Evolutionary conservation across 2,329 filamentous ascomycete species (phyloP), one percentile per base, ranked within the genome.

Genomic region (Pestalotiopsis sp.): DNA sequence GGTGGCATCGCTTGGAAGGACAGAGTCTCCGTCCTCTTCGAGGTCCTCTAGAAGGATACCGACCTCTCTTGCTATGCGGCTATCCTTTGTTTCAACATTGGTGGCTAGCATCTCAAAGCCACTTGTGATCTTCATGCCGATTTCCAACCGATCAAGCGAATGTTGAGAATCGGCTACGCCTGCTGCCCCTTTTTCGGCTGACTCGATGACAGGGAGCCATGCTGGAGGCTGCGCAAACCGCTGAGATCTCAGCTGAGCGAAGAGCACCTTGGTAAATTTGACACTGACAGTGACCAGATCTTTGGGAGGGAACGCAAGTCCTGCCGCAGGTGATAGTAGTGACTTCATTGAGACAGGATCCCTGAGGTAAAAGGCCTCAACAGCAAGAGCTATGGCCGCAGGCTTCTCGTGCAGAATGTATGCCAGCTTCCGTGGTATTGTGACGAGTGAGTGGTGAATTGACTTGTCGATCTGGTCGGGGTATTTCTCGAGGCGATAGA

Each of bases 341-440:
- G 90, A 88, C 67, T 91, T 91, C 58, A 98, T 80, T 0, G 91
- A 86, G 68, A 94, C 86, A 0, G 94, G 91, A 75, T 98, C 95
- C 70, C 96, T 90, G 14, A 97, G 86, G 78, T 98, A 98, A 80
- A 99, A 98, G 0, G 92, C 90, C 79, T 99, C 97, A 2, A 95
- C 89, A 1, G 94, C 94, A 0, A 94, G 90, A 2, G 94, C 91
- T 68, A 98, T 90, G 69, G 92, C 90, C 17, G 90, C 87, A 0
- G 95, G 93, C 25, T 91, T 89, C 58, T 88, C 82, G 74, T 95
- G 92, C 2, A 99, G 82, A 49, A 98, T 85, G 72, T 91, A 91
- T 6, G 94, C 95, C 36, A 97, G 82, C 73, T 91, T 94, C 69
- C 96, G 89, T 0, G 96, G 96, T 40, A 99, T 85, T 0, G 88